These are phyloP conservation scores for Sclerotinia minor DNA, from an alignment of 2,329 filamentous ascomycete species.

Conservation along the genomic window DNA sequence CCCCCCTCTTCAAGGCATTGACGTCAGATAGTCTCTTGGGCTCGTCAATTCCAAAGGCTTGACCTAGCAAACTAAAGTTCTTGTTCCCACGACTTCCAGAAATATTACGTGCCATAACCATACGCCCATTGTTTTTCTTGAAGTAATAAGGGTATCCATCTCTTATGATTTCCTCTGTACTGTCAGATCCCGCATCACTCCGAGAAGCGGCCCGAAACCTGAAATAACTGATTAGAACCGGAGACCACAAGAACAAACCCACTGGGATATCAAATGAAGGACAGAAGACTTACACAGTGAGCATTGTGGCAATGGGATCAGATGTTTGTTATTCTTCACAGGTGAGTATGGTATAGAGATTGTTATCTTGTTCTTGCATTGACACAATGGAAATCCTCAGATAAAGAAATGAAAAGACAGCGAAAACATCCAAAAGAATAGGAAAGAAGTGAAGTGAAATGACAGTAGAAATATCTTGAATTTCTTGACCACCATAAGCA, in stretches of 20 bases:
- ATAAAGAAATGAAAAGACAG: not conserved
- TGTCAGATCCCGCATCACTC: not conserved
- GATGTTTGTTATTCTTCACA: not conserved
- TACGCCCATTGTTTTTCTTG: conserved; percentile 4
- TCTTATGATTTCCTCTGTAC: conserved; percentile 19
- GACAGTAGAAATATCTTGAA: not conserved
- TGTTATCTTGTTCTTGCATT: not conserved
- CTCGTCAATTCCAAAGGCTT: conserved; percentile 14
- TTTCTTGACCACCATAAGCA: conserved; percentile 1
- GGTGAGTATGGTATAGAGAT: not conserved
- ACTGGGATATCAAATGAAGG: not conserved
- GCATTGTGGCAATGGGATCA: conserved; percentile 24
- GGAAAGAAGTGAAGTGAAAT: conserved; percentile 2
- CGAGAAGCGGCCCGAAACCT: conserved; percentile 1
- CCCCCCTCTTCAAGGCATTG: not conserved
- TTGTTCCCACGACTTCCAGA: not conserved
- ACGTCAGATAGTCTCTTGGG: not conserved
- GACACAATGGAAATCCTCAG: not conserved
- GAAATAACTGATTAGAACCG: not conserved
- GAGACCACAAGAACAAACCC: not conserved
- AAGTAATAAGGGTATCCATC: conserved; percentile 5
- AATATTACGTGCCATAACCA: not conserved
- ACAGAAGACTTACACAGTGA: conserved; percentile 28
- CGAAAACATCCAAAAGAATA: not conserved
- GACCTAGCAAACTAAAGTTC: conserved; percentile 12